Base-by-base conservation (phyloP, 129 eudicot genomes). In the Flaveria bidentis region DNA sequence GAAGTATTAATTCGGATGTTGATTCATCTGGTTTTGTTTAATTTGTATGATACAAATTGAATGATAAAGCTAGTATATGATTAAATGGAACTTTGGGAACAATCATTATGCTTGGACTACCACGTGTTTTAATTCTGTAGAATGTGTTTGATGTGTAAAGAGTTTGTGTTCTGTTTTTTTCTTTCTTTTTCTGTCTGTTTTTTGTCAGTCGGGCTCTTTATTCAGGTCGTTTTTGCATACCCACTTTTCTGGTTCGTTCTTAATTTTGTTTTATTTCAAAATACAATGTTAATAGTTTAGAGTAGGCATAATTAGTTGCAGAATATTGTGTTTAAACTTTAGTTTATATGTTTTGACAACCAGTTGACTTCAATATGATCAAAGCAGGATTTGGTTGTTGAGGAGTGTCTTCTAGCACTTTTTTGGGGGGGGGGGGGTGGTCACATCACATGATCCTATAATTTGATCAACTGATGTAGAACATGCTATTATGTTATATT, bases 381-480 rank as follows among this genome's bases (percentile, higher is more conserved):
- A 28, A 69, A 69, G 49, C 81, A 39, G 23, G 49, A 65, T 28
- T 69, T 12, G 8, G 6, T 70, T 46, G 70, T 57, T 78, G 75
- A 47, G 60, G 69, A 26, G 47, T 56, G 69, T 69, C 69, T 44
- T 47, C 17, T 69, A 69, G 23, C 23, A 33, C 39, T 33, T 0
- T 0, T 10, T n/a, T n/a, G n/a, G n/a, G n/a, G n/a, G n/a, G n/a
- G n/a, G n/a, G n/a, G n/a, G n/a, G n/a, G n/a, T n/a, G n/a, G n/a
- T n/a, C n/a, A n/a, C n/a, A 23, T 65, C 57, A 67, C 75, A 23
- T 68, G 46, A 55, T 67, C 61, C 65, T 28, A 67, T 53, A 53
- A 53, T 68, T 69, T 46, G 77, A 69, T 69, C 57, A 57, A 77
- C 55, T 39, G n/a, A 42, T 9, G 28, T 77, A 44, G 2, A 67